Conservation (phyloP, 176 grass and related monocot species). For the Eleusine coracana region DNA sequence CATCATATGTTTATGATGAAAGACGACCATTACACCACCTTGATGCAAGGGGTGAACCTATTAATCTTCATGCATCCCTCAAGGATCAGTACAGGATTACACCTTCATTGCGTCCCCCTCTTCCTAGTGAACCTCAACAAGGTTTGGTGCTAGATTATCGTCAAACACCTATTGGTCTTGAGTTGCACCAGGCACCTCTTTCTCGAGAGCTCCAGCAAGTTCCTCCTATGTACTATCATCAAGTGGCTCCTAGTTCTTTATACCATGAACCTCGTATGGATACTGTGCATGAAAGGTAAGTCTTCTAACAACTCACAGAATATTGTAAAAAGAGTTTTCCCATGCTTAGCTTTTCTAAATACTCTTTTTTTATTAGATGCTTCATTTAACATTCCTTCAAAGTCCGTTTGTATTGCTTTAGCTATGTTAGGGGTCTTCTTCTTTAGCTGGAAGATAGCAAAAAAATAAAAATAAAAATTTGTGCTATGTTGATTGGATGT, state of each 20-base stretch:
- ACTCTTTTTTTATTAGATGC: background rate
- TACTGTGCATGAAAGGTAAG: background rate
- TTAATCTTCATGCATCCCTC: conserved; percentile 15
- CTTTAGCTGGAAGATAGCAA: background rate
- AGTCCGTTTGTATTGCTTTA: background rate
- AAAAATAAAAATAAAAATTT: background rate
- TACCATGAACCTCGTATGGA: conserved; percentile 42
- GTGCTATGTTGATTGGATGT: background rate
- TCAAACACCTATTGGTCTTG: background rate
- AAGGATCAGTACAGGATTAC: conserved; percentile 29
- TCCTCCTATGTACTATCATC: conserved; percentile 42
- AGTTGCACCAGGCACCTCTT: background rate
- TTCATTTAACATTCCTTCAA: background rate
- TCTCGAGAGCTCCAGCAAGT: conserved; percentile 22
- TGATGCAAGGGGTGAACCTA: conserved; percentile 30
- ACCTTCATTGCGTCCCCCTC: background rate
- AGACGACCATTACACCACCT: conserved; percentile 10
- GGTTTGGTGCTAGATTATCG: conserved; percentile 11
- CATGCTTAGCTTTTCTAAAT: background rate
- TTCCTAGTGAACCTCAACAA: conserved; percentile 30
- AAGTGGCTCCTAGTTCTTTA: conserved; percentile 18
- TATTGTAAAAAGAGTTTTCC: background rate
- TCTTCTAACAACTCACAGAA: background rate
- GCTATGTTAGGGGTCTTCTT: background rate
- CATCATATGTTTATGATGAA: conserved; percentile 32